Evolutionary conservation across 2,329 filamentous ascomycete genomes (phyloP), one percentile per base, ranked within the genome.

Genomic region (Waltergamsia citrina): DNA sequence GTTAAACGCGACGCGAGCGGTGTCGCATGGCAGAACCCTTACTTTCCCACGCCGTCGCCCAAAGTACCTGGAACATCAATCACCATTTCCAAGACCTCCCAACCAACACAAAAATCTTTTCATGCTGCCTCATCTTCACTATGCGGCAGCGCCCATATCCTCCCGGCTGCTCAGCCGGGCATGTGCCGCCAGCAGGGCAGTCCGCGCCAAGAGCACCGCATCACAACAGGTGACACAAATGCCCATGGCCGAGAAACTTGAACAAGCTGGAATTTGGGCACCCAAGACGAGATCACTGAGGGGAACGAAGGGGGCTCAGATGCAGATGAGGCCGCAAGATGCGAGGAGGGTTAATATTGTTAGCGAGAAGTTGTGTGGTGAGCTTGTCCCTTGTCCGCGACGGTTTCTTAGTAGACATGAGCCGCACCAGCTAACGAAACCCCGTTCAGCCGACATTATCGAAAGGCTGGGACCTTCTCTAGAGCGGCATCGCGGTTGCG

Each of bases 401-500:
- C n/a, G 9, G n/a, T n/a, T n/a, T 7, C 15, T 11, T 15, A 4
- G 14, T 10, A 20, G 16, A 25, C 10, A 8, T 18, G 6, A 24
- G 31, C n/a, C n/a, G n/a, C n/a, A n/a, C n/a, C 23, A 9, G 29
- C 30, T 32, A 19, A 32, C 19, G 11, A 22, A 11, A n/a, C 16
- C 14, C 20, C 7, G 10, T 12, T 22, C n/a, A 78, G 82, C 86
- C 49, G 78, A 90, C 45, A 62, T 83, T 11, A 46, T 94, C 29
- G 52, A 73, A 6, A 84, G 84, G 39, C 60, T 93, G n/a, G 74
- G 71, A 3, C 69, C 72, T 1, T 77, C 76, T 3, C 68, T 96
- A 14, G 61, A 74, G 22, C 71, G 75, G 29, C 80, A 92, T 54
- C 62, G 67, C 32, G 84, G 85, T 35, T 87, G 88, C 57, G 87